Percentiles rank a stretch among this genome's conserved stretches.
Evolutionary conservation across 202 grass and related monocot species (phyloP).

Genomic region (Setaria italica): DNA sequence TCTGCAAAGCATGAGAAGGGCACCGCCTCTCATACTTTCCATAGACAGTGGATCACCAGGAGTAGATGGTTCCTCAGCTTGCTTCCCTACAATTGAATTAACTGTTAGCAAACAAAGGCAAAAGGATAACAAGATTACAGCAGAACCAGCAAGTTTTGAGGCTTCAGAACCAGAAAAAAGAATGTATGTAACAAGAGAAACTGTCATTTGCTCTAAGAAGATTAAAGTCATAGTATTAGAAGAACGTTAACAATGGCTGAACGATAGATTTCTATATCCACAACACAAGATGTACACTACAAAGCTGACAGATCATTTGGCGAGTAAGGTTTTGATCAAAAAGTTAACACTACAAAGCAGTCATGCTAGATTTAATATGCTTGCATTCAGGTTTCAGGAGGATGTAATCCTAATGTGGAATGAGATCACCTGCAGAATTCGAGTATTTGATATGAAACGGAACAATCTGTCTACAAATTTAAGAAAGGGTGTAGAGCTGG

Average conservation of each 20-base stretch:
- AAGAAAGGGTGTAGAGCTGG: not conserved
- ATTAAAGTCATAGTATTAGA: not conserved
- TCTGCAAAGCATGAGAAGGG: conserved; percentile 83
- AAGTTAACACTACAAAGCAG: not conserved
- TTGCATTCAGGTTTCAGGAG: not conserved
- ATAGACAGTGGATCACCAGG: conserved; percentile 55
- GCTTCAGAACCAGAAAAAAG: not conserved
- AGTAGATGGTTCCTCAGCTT: conserved; percentile 63
- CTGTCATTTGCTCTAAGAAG: not conserved
- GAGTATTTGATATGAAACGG: not conserved
- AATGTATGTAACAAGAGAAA: not conserved
- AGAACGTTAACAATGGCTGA: not conserved
- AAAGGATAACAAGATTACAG: not conserved
- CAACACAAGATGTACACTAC: not conserved
- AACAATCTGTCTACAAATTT: not conserved
- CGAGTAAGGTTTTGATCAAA: not conserved
- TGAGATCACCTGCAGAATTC: not conserved
- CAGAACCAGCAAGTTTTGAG: not conserved
- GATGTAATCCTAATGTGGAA: not conserved
- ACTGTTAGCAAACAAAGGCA: conserved; percentile 20
- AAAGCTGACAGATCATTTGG: not conserved
- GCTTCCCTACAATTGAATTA: conserved; percentile 57
- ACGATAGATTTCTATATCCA: not conserved
- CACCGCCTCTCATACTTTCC: conserved; percentile 44
- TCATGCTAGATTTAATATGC: not conserved